Conservation (phyloP, 768 basidiomycete genomes). For the Cystofilobasidium macerans region DNA sequence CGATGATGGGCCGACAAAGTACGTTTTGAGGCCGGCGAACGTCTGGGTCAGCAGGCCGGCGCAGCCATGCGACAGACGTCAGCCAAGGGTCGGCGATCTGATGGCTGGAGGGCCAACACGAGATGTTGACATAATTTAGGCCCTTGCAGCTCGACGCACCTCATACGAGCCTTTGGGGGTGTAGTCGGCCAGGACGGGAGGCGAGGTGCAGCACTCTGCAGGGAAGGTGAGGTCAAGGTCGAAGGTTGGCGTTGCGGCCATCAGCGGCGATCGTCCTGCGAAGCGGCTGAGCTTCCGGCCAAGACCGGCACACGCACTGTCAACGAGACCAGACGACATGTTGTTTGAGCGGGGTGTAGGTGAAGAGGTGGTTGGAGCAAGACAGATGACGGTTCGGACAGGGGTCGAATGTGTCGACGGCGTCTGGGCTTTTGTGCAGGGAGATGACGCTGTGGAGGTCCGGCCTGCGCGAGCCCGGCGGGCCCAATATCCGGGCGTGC, state of each 20-base stretch:
- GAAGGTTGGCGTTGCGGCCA: neutral
- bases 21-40: slow-evolving; percentile 33
- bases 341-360: too few species aligned
- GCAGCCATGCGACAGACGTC: neutral
- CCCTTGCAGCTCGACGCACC: neutral
- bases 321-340: neutral
- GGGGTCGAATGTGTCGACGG: too few species aligned
- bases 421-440: too few species aligned
- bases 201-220: slow-evolving; percentile 25
- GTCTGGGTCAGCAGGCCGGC: slow-evolving; percentile 12
- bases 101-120: too few species aligned
- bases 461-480: too few species aligned
- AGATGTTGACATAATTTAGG: neutral
- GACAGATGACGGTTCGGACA: too few species aligned
- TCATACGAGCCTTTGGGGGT: slow-evolving; percentile 20
- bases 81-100: neutral
- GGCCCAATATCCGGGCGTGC: too few species aligned
- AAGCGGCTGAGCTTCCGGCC: neutral
- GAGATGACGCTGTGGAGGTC: too few species aligned
- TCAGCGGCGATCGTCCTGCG: neutral
- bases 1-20: slow-evolving; percentile 30
- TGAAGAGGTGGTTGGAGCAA: too few species aligned
- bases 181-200: slow-evolving; percentile 25
- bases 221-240: neutral
- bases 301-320: neutral